These are phyloP conservation scores for Cyclocybe aegerita DNA, from an alignment of 768 basidiomycete species.

Conservation along the genomic window DNA sequence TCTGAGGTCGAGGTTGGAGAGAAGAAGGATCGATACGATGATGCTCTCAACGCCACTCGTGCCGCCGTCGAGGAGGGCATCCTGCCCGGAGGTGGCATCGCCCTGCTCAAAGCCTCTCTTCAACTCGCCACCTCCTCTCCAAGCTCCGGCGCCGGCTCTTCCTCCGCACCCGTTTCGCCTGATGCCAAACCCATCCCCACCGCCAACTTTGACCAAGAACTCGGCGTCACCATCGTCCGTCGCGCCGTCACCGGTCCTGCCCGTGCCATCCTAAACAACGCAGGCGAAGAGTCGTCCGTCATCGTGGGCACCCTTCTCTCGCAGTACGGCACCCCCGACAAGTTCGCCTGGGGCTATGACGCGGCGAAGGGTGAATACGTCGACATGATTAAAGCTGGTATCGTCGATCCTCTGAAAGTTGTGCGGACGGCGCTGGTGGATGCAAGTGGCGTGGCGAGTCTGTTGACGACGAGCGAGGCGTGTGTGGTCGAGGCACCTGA, in stretches of 20 bases:
- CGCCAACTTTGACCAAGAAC: slow-evolving; percentile 95
- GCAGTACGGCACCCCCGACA: slow-evolving; percentile 67
- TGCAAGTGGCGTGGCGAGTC: slow-evolving; percentile 88
- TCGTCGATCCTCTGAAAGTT: slow-evolving; percentile 95
- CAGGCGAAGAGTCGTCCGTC: slow-evolving; percentile 91
- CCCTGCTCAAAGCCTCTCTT: slow-evolving; percentile 82
- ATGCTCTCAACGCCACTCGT: slow-evolving; percentile 96
- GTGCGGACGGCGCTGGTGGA: slow-evolving; percentile 92
- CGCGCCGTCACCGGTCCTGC: slow-evolving; percentile 82
- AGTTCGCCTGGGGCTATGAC: slow-evolving; percentile 88
- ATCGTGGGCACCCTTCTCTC: slow-evolving; percentile 85
- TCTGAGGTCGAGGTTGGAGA: slow-evolving; percentile 96
- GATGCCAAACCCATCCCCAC: slow-evolving; percentile 74
- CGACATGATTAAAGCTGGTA: slow-evolving; percentile 93
- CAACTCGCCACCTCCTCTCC: slow-evolving; percentile 61
- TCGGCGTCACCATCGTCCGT: slow-evolving; percentile 91
- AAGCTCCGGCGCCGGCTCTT: slow-evolving; percentile 43
- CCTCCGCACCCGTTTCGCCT: slow-evolving; percentile 47
- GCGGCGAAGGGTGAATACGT: slow-evolving; percentile 90
- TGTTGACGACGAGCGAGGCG: slow-evolving; percentile 91
- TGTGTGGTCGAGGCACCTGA: slow-evolving; percentile 92
- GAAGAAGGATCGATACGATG: slow-evolving; percentile 99
- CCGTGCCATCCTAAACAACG: slow-evolving; percentile 89
- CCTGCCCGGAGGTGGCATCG: slow-evolving; percentile 94
- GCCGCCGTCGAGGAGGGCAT: slow-evolving; percentile 99